A percentile compares a stretch with the other conserved stretches of the same genome.
These are phyloP conservation scores for Spongospora subterranea DNA, from an alignment of 208 protist genomes.

Conservation along the genomic window DNA sequence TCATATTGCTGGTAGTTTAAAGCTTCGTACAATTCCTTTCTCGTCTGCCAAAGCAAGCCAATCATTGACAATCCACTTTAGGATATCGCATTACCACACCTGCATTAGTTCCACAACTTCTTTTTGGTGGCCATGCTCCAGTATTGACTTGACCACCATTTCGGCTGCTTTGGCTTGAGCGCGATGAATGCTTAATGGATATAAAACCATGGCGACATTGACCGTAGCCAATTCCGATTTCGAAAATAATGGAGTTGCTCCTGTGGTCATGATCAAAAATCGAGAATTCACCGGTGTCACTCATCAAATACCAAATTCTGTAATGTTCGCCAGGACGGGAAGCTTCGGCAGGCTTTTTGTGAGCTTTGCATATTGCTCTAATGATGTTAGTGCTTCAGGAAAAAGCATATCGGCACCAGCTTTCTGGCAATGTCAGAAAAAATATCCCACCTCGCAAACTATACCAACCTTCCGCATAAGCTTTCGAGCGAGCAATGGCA, in stretches of 20 bases:
- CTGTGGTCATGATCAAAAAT: background rate
- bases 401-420: constrained; percentile 75
- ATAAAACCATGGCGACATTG: constrained; percentile 70
- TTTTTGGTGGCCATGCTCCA: constrained; percentile 65
- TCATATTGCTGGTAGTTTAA: constrained; percentile 72
- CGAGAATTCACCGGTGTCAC: background rate
- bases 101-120: constrained; percentile 67
- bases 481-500: background rate
- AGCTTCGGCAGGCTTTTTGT: constrained; percentile 60
- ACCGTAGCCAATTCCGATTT: constrained; percentile 62
- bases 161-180: constrained; percentile 65
- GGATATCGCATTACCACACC: background rate
- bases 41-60: constrained; percentile 46
- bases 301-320: constrained; percentile 67
- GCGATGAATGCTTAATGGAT: constrained; percentile 69
- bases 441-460: background rate
- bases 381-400: constrained; percentile 71
- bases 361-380: constrained; percentile 69
- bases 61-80: background rate
- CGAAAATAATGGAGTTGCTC: constrained; percentile 70
- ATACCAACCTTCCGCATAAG: background rate
- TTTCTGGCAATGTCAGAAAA: constrained; percentile 63
- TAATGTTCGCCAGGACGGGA: constrained; percentile 72
- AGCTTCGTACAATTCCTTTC: constrained; percentile 70
- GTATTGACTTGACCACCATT: constrained; percentile 69